Evolutionary conservation across 176 grass and related monocot genomes (phyloP).

Genomic region (Lolium perenne): DNA sequence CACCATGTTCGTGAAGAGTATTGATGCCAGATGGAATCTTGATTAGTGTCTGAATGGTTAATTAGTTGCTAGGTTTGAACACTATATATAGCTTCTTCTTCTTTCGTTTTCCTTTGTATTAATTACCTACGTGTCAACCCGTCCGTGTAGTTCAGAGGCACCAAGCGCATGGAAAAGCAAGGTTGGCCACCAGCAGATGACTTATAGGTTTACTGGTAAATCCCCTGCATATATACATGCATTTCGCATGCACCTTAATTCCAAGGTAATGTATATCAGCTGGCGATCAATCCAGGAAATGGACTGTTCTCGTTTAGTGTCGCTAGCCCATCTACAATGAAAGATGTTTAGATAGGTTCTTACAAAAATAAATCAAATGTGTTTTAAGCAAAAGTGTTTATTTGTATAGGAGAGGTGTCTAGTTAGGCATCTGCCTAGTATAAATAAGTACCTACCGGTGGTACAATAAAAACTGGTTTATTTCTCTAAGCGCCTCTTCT

Average conservation of each 20-base stretch:
- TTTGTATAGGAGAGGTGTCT: too few species aligned
- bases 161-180: conserved; percentile 26
- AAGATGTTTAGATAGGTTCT: too few species aligned
- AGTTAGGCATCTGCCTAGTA: too few species aligned
- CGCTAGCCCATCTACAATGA: too few species aligned
- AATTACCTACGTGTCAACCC: background rate
- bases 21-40: background rate
- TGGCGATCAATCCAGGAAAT: too few species aligned
- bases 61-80: background rate
- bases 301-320: too few species aligned
- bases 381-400: too few species aligned
- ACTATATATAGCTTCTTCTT: conserved; percentile 6
- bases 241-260: background rate
- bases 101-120: background rate
- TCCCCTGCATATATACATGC: background rate
- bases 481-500: too few species aligned
- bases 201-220: background rate
- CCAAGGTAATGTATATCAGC: too few species aligned
- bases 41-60: background rate
- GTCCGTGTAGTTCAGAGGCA: background rate
- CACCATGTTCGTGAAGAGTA: conserved; percentile 44
- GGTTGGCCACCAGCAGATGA: background rate
- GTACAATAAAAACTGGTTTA: too few species aligned
- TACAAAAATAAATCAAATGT: too few species aligned
- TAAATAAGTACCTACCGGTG: too few species aligned